phyloP scores from a whole-genome alignment of 129 eudicot genomes.

The Glebionis coronaria region DNA sequence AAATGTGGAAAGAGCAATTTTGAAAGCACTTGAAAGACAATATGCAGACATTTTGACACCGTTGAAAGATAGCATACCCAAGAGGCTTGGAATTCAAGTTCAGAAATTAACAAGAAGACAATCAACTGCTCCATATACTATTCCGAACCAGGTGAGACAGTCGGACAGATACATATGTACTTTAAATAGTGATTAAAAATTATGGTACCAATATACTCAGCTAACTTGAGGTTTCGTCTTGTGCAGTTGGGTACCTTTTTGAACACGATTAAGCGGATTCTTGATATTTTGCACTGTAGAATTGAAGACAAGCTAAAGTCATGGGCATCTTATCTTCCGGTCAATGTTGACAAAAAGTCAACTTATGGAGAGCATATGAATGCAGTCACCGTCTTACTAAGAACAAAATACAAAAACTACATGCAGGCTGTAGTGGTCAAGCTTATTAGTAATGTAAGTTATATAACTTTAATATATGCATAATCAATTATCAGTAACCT shows the following conservation, averaged over 20 bases:
- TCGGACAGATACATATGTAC: slow-evolving; percentile 19
- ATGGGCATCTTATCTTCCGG: slow-evolving; percentile 79
- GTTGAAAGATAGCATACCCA: slow-evolving; percentile 76
- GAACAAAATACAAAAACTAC: slow-evolving; percentile 87
- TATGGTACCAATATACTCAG: background rate
- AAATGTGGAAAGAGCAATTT: slow-evolving; percentile 78
- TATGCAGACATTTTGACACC: slow-evolving; percentile 86
- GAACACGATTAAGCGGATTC: slow-evolving; percentile 81
- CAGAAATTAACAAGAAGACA: slow-evolving; percentile 87
- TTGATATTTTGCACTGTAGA: slow-evolving; percentile 74
- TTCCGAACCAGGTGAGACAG: slow-evolving; percentile 76
- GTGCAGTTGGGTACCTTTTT: slow-evolving; percentile 75
- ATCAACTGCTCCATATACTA: slow-evolving; percentile 53
- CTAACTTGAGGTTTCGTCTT: background rate
- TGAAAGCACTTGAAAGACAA: slow-evolving; percentile 85
- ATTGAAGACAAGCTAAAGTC: slow-evolving; percentile 83
- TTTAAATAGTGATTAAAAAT: background rate
- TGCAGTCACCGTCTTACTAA: slow-evolving; percentile 66
- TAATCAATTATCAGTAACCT: background rate
- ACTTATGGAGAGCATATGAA: slow-evolving; percentile 89
- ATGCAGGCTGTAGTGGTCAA: slow-evolving; percentile 78
- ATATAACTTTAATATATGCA: background rate
- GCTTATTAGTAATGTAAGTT: slow-evolving; percentile 74
- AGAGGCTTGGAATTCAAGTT: slow-evolving; percentile 88
- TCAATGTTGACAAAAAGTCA: slow-evolving; percentile 62